These are phyloP conservation scores for Rosa persica DNA, from an alignment of 306 rosid genomes.

Conservation along the genomic window DNA sequence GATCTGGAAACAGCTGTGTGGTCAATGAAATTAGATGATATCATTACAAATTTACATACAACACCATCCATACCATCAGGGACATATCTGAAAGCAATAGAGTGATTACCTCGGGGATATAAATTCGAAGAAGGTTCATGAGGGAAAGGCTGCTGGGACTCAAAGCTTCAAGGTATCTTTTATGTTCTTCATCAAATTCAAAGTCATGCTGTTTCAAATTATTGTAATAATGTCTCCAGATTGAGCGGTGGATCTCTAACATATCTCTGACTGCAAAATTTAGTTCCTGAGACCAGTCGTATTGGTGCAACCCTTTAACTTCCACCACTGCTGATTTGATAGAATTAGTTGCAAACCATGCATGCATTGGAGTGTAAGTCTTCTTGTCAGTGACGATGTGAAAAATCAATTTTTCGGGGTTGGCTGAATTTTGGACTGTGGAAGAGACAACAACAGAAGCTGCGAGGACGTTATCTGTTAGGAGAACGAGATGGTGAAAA, in stretches of 20 bases:
- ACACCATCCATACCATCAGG: slow-evolving; percentile 26
- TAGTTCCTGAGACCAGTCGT: slow-evolving; percentile 84
- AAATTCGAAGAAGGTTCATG: slow-evolving; percentile 80
- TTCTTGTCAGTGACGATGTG: slow-evolving; percentile 88
- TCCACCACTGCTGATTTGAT: slow-evolving; percentile 67
- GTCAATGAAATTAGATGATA: slow-evolving; percentile 45
- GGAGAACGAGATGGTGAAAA: slow-evolving; percentile 69
- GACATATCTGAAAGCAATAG: slow-evolving; percentile 20
- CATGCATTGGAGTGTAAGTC: slow-evolving; percentile 87
- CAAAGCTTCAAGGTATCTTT: slow-evolving; percentile 46
- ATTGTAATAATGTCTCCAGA: slow-evolving; percentile 59
- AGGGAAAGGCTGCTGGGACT: slow-evolving; percentile 76
- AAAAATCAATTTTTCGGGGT: slow-evolving; percentile 70
- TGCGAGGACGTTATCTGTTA: slow-evolving; percentile 84
- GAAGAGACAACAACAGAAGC: slow-evolving; percentile 88
- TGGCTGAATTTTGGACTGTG: slow-evolving; percentile 57
- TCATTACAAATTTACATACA: slow-evolving; percentile 35
- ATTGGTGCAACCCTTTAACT: slow-evolving; percentile 88
- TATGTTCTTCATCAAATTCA: slow-evolving; percentile 40
- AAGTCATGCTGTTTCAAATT: slow-evolving; percentile 47
- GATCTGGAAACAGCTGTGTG: slow-evolving; percentile 92
- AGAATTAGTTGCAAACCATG: slow-evolving; percentile 89
- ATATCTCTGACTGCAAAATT: slow-evolving; percentile 69
- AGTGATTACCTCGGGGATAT: slow-evolving; percentile 68
- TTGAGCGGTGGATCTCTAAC: slow-evolving; percentile 69